A percentile compares a stretch with the other conserved stretches of the same genome.
Conservation (phyloP, 2,329 filamentous ascomycete genomes). For the Paecilomyces niveus region DNA sequence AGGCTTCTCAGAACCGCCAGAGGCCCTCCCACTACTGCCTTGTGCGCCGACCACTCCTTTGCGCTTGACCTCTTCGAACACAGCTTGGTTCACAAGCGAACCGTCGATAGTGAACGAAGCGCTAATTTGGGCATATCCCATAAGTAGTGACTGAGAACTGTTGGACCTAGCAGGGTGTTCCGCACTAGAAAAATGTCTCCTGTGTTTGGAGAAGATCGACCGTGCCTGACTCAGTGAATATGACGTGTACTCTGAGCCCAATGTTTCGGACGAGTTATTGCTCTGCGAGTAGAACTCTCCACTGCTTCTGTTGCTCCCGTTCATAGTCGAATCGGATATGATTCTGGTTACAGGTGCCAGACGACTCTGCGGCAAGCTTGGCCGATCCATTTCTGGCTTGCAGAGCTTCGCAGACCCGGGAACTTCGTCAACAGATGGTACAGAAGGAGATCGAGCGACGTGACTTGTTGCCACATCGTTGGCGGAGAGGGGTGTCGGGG, state of each 20-base stretch:
- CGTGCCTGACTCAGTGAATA: conserved; percentile 47
- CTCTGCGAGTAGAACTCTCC: conserved; percentile 92
- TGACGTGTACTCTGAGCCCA: conserved; percentile 75
- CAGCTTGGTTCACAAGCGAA: conserved; percentile 78
- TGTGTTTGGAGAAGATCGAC: conserved; percentile 29
- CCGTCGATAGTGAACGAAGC: conserved; percentile 89
- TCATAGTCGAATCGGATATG: conserved; percentile 68
- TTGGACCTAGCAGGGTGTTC: conserved; percentile 15
- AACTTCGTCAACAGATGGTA: conserved; percentile 20
- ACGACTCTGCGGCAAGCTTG: conserved; percentile 20
- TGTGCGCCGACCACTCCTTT: conserved; percentile 86
- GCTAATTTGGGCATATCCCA: conserved; percentile 93
- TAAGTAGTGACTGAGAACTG: conserved; percentile 70
- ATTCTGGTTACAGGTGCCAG: conserved; percentile 52
- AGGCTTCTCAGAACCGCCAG: conserved; percentile 46
- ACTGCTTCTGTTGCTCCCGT: conserved; percentile 78
- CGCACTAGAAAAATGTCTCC: conserved; percentile 40
- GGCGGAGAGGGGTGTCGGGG: conserved; percentile 34
- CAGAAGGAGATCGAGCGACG: conserved; percentile 21
- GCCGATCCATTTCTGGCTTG: conserved; percentile 18
- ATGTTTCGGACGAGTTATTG: conserved; percentile 89
- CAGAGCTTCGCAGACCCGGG: conserved; percentile 7
- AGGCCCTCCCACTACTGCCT: conserved; percentile 67
- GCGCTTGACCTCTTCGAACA: conserved; percentile 92
- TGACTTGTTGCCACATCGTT: conserved; percentile 18